Base-by-base conservation (phyloP, 1,284 basidiomycete species). In the Schizophyllum commune region DNA sequence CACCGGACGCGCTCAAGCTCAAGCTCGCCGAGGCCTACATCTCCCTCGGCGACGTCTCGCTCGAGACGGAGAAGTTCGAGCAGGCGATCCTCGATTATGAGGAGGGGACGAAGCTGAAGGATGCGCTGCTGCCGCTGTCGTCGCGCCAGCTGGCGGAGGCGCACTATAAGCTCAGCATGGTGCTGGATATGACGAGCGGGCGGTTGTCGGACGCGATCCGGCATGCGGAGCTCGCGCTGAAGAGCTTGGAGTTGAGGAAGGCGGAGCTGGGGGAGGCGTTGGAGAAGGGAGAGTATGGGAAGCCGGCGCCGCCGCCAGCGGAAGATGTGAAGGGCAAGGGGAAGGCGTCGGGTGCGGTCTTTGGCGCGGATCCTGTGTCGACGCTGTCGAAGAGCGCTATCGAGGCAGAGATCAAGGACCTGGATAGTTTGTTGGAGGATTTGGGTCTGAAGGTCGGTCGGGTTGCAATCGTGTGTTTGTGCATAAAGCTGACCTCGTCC, bases 11-110 rank as follows among this genome's bases (percentile, higher is more conserved):
- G 61, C 72, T 82, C 32, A 85, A 82, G 67, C 79, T 94, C 58
- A 89, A 88, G 73, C 79, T 94, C 53, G 91, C 92, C 4, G 94
- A 96, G 66, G 90, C 88, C 6, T 94, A 89, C 71, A 87, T 94
- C 60, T 76, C 86, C 5, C 80, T 96, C 3, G 94, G 93, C 1
- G 93, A 96, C 70, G 89, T 96, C 6, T 93, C 91, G 17, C 75
- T 94, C 63, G 94, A 96, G 74, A 95, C 92, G 95, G 93, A 96
- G 73, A 96, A 96, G 77, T 96, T 96, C 71, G 89, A 92, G 64
- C 91, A 95, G 72, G 94, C 93, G 0, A 90, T 93, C 60, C 79
- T 81, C 20, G 93, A 96, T 72, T 96, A 93, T 69, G 83, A 83
- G 57, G 80, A 84, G 0, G 91, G 88, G 0, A 82, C 94, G 11